Percentiles rank a stretch among this genome's conserved stretches.
Evolutionary conservation across 1,284 basidiomycete genomes (phyloP).

Genomic region (Ustilago shanxiensis): DNA sequence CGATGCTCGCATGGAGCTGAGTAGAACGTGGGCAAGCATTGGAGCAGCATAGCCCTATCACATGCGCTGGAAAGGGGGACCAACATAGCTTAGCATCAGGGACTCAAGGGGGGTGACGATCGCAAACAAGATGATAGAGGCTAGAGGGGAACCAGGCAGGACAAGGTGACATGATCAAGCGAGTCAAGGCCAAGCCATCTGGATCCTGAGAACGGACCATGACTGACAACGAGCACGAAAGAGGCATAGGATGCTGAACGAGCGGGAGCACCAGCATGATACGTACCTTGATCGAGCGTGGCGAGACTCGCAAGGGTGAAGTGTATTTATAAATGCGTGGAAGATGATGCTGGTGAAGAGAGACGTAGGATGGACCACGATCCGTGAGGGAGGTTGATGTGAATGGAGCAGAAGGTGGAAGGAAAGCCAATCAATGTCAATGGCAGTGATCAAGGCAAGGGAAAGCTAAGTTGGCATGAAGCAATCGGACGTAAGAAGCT

Average conservation of each 20-base stretch:
- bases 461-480: background rate
- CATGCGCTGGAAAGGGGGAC: too few relatives aligned
- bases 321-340: background rate
- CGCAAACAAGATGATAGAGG: too few relatives aligned
- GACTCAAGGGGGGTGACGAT: background rate
- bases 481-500: constrained; percentile 7
- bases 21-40: too few relatives aligned
- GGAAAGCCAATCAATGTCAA: too few relatives aligned
- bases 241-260: background rate
- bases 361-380: background rate
- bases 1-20: too few relatives aligned
- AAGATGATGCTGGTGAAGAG: background rate
- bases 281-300: background rate
- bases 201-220: too few relatives aligned
- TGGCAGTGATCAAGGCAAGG: background rate
- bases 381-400: background rate
- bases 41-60: too few relatives aligned
- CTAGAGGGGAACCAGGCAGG: too few relatives aligned
- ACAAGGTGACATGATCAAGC: too few relatives aligned
- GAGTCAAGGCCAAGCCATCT: too few relatives aligned
- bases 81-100: too few relatives aligned
- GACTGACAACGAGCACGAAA: background rate
- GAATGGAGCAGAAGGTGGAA: background rate
- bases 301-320: background rate
- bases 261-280: background rate